These are phyloP conservation scores for Malassezia slooffiae DNA, from an alignment of 1,284 basidiomycete genomes.

Conservation along the genomic window DNA sequence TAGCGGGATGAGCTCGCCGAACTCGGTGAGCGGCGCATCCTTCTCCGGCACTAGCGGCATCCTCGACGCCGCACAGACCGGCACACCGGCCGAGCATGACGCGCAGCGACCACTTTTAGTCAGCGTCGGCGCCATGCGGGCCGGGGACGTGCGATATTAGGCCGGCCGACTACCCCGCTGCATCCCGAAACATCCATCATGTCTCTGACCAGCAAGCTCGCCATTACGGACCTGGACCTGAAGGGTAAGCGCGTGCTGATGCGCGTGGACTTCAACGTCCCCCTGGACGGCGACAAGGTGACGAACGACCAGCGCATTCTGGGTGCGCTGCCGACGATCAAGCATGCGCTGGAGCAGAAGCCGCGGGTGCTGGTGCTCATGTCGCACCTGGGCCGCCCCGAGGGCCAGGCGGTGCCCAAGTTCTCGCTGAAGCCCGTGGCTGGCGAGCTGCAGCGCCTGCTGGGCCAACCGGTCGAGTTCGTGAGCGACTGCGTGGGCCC, in stretches of 20 bases:
- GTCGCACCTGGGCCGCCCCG: conserved; percentile 95
- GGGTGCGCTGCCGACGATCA: conserved; percentile 88
- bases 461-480: conserved; percentile 57
- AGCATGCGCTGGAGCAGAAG: conserved; percentile 79
- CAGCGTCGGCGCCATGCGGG: no score
- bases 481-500: conserved; percentile 74
- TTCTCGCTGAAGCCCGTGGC: conserved; percentile 82
- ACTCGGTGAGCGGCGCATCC: conserved; percentile 5
- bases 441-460: conserved; percentile 48
- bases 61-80: no score
- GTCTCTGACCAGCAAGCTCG: conserved; percentile 75
- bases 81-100: no score
- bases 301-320: conserved; percentile 92
- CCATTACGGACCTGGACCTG: conserved; percentile 80
- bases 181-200: conserved; percentile 53
- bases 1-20: conserved; percentile 7
- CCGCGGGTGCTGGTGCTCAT: conserved; percentile 80
- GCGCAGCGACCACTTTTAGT: no score
- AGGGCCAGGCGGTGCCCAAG: conserved; percentile 78
- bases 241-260: conserved; percentile 67
- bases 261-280: conserved; percentile 90
- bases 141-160: no score
- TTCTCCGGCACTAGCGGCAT: conserved; percentile 5
- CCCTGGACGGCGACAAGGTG: conserved; percentile 69
- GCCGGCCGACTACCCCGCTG: no score